phyloP scores from a whole-genome alignment of 345 rosid species.

The Salix brachista region DNA sequence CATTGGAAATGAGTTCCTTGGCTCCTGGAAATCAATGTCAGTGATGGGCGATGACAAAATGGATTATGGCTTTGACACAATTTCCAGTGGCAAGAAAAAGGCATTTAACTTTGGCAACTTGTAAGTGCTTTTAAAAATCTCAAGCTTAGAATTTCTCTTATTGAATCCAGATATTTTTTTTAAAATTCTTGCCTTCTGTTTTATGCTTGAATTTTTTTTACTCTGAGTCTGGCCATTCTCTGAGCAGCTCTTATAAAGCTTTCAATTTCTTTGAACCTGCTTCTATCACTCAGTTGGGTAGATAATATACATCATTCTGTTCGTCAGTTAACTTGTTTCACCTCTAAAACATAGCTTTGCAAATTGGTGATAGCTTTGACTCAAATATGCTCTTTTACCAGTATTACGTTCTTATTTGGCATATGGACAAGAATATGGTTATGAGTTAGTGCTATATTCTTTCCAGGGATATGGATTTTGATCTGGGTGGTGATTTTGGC shows the following conservation, averaged over 20 bases:
- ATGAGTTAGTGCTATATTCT: not conserved
- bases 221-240: no score
- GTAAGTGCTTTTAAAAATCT: conserved; percentile 45
- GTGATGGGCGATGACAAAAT: conserved; percentile 51
- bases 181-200: not conserved
- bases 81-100: conserved; percentile 56
- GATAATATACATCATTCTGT: not conserved
- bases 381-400: not conserved
- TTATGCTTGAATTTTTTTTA: not conserved
- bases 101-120: conserved; percentile 59
- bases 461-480: conserved; percentile 77
- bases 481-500: conserved; percentile 64
- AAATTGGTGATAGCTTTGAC: not conserved
- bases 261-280: not conserved
- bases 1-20: conserved; percentile 64
- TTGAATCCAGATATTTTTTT: not conserved
- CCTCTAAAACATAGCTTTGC: not conserved
- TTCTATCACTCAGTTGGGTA: no score
- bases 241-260: not conserved
- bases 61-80: conserved; percentile 61
- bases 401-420: not conserved
- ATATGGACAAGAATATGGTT: not conserved
- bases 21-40: conserved; percentile 69
- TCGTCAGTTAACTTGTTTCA: not conserved
- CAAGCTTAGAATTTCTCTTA: conserved; percentile 3